A percentile compares a stretch with the other conserved stretches of the same genome.
phyloP scores from a whole-genome alignment of 2,329 filamentous ascomycete genomes.

The Botrytis aclada region DNA sequence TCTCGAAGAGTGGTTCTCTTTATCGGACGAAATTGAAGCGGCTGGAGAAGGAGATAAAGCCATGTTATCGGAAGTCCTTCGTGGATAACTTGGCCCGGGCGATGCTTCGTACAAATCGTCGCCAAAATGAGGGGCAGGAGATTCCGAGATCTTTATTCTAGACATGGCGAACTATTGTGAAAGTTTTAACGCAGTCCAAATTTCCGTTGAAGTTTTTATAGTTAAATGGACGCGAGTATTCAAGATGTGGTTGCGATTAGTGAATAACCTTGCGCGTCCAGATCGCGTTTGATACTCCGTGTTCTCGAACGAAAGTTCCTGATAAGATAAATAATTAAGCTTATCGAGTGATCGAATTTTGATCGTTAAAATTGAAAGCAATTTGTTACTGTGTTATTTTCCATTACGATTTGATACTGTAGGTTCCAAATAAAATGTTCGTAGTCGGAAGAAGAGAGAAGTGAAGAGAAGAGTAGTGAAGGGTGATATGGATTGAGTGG shows the following conservation, averaged over 20 bases:
- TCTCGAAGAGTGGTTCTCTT: slow-evolving; percentile 44
- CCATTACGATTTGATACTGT: not conserved
- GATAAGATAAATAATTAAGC: not conserved
- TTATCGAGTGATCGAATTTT: not conserved
- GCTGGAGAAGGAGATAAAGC: slow-evolving; percentile 34
- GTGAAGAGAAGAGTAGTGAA: not conserved
- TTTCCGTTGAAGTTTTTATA: not conserved
- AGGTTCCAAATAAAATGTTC: not conserved
- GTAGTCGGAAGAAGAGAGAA: not conserved
- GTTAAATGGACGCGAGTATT: not conserved
- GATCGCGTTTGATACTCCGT: not conserved
- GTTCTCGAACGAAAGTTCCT: not conserved
- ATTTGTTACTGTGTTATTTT: not conserved
- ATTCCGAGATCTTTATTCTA: slow-evolving; percentile 32
- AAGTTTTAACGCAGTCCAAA: not conserved
- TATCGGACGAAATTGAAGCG: slow-evolving; percentile 44
- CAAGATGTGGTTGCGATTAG: not conserved
- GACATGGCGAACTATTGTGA: slow-evolving; percentile 24
- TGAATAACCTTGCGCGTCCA: not conserved
- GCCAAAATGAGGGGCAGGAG: slow-evolving; percentile 29
- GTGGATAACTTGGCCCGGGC: slow-evolving; percentile 29
- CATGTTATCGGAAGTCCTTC: slow-evolving; percentile 29
- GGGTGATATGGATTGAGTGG: not conserved
- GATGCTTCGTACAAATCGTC: slow-evolving; percentile 37
- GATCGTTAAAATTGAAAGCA: not conserved